These are phyloP conservation scores for Yarrowia sp. DNA, from an alignment of 805 yeast genomes.

Conservation along the genomic window DNA sequence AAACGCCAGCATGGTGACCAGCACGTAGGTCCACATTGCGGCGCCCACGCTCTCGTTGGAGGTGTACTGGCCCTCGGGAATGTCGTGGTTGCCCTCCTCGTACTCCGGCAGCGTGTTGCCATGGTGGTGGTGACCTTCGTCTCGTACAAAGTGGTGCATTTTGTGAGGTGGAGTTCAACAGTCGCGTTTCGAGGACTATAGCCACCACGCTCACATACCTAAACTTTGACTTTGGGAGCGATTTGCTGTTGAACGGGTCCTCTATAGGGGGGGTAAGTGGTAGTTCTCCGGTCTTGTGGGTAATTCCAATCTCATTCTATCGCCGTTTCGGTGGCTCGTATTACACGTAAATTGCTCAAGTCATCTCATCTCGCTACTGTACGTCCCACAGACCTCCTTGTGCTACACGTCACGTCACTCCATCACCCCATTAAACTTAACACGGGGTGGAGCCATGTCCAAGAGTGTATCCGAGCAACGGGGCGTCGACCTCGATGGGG, in stretches of 20 bases:
- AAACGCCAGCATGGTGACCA: conserved; percentile 50
- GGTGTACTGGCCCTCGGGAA: conserved; percentile 34
- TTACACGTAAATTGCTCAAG: conserved; percentile 5
- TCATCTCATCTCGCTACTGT: conserved; percentile 28
- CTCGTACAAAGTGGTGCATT: conserved; percentile 34
- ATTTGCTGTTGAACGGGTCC: conserved; percentile 3
- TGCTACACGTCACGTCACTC: conserved; percentile 29
- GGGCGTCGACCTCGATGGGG: no score
- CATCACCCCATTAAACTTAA: conserved; percentile 14
- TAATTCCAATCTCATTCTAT: no score
- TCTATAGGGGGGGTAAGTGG: no score
- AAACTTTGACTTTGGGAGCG: conserved; percentile 24
- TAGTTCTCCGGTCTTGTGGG: no score
- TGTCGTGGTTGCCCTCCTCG: conserved; percentile 38
- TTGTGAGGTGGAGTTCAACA: conserved; percentile 12
- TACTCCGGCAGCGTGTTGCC: conserved; percentile 30
- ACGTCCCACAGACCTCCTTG: neutral
- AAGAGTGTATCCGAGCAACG: conserved; percentile 8
- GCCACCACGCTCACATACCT: neutral
- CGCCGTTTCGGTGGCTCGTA: neutral
- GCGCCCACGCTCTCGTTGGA: conserved; percentile 39
- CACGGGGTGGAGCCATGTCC: conserved; percentile 23
- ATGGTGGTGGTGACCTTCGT: conserved; percentile 37
- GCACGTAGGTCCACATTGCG: conserved; percentile 49
- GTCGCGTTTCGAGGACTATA: conserved; percentile 1